Evolutionary conservation across 345 rosid genomes (phyloP), one percentile per base, ranked within the genome.

Genomic region (Schrenkiella parvula): DNA sequence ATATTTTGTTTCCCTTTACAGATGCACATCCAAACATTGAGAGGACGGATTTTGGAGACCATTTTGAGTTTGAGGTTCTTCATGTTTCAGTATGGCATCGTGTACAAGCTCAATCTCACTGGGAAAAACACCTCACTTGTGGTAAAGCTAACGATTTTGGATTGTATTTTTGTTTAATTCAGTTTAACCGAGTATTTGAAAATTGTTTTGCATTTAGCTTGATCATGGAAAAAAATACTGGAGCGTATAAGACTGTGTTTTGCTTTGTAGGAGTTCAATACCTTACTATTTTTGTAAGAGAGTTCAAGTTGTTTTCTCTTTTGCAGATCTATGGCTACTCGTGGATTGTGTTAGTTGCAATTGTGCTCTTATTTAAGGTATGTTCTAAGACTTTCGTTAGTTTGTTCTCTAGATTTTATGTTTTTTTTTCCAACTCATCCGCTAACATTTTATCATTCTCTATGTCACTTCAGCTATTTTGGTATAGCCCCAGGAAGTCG

Each of bases 1-100:
- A 51, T 22, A 32, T 32, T 28, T 15, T 37, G 32, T 58, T 11
- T 66, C 77, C 48, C 63, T 78, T 74, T 76, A 61, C 90, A 95
- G 99, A 70, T 35, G 78, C 99, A 95, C 72, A 95, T 95, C 75
- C 98, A 91, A 73, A 91, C 98, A 52, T 57, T 83, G 71, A 86
- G 99, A 82, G 99, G 99, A 59, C 92, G 97, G 66, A 78, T 91
- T 53, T 72, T 95, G 83, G 99, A 95, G 79, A 89, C 98, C 31
- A 84, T 95, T 66, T 82, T 95, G 73, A 95, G 86, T 80, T 74
- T 87, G 75, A 90, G 98, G 77, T 95, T 95, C 88, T 23, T 95
- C 34, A 12, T 95, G 67, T 91, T 95, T 77, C 99, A 95, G 80
- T 95, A 95, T 75, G 99, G 99, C 66, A 78, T 95, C 42, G 96